phyloP scores from a whole-genome alignment of 306 rosid genomes.

The Cicer cuneatum region DNA sequence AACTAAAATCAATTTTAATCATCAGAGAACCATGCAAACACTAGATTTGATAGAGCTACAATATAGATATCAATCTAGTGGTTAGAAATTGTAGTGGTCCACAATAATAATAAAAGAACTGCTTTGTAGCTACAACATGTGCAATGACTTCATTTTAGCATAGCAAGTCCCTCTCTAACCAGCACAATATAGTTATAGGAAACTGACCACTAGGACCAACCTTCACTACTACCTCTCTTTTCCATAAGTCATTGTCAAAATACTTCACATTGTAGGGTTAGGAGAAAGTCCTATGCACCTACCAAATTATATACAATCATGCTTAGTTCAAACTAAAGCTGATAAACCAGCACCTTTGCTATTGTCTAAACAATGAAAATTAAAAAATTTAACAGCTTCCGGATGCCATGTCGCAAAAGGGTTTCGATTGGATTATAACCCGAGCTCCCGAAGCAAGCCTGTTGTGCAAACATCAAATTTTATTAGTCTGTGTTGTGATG shows the following conservation, averaged over 20 bases:
- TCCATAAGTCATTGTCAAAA: conserved; percentile 42
- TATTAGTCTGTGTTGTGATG: conserved; percentile 46
- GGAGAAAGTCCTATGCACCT: conserved; percentile 42
- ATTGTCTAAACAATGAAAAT: conserved; percentile 6
- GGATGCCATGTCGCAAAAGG: conserved; percentile 52
- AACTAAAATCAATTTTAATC: too few relatives aligned
- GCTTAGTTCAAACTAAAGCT: conserved; percentile 53
- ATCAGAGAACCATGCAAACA: accelerated
- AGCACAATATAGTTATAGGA: conserved; percentile 45
- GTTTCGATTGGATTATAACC: conserved; percentile 88
- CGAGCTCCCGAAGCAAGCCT: conserved; percentile 99
- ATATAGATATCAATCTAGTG: neutral
- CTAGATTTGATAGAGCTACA: neutral
- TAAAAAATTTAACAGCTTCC: conserved; percentile 50
- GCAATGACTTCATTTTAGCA: conserved; percentile 45
- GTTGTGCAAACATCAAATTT: conserved; percentile 48
- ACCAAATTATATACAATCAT: conserved; percentile 54
- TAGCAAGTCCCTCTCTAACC: conserved; percentile 47
- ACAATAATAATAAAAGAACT: neutral
- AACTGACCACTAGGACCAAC: conserved; percentile 62
- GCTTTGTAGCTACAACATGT: conserved; percentile 42
- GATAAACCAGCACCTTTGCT: conserved; percentile 41
- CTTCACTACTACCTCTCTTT: conserved; percentile 44
- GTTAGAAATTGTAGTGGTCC: neutral
- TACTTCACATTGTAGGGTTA: conserved; percentile 46